Evolutionary conservation across 73 alveolate species (phyloP).

Genomic region (Paramecium biaurelia): DNA sequence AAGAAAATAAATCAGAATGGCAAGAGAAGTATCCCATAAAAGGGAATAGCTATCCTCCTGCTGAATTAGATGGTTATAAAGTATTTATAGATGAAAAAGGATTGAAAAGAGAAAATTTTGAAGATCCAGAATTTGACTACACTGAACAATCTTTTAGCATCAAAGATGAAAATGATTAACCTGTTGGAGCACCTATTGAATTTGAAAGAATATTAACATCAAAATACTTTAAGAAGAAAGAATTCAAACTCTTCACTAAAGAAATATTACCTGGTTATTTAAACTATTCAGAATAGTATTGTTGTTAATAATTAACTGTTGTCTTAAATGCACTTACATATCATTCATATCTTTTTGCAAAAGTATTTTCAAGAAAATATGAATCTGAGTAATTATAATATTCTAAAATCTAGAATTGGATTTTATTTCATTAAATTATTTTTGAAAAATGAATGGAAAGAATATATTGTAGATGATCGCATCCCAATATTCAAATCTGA

Average conservation of each 20-base stretch:
- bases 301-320: constrained; percentile 14
- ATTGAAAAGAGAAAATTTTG: constrained; percentile 55
- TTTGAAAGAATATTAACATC: not conserved
- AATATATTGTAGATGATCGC: not conserved
- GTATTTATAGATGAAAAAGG: constrained; percentile 24
- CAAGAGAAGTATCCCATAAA: not conserved
- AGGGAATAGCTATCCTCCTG: constrained; percentile 35
- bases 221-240: not conserved
- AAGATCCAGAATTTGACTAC: constrained; percentile 47
- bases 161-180: not conserved
- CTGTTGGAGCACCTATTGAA: constrained; percentile 3
- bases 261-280: not conserved
- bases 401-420: not conserved
- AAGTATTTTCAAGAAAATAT: constrained; percentile 12
- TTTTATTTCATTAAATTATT: not conserved
- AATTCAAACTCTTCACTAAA: not conserved
- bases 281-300: constrained; percentile 11
- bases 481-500: not conserved
- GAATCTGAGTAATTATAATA: constrained; percentile 16
- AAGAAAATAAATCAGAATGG: not conserved
- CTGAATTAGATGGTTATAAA: constrained; percentile 38
- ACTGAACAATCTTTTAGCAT: not conserved
- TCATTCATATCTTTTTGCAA: not conserved
- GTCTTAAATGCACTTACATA: not conserved
- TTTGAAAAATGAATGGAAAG: constrained; percentile 19